Evolutionary conservation across 192 early-diverging fungal genomes (phyloP).

Genomic region (Glomus cerebriforme): DNA sequence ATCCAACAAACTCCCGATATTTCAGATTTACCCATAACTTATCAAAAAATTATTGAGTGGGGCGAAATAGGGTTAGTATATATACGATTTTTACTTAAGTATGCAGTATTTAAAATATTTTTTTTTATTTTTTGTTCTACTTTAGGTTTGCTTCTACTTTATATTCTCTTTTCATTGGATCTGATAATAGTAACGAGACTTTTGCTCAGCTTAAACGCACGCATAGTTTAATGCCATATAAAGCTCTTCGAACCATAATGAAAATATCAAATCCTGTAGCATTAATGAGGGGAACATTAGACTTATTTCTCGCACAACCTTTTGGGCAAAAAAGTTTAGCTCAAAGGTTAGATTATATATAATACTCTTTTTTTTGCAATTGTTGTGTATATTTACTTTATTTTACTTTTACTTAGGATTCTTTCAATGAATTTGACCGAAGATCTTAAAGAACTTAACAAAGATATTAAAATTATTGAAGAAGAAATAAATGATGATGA

Average conservation of each 20-base stretch:
- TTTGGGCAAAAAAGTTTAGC: conserved; percentile 56
- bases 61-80: conserved; percentile 54
- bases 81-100: neutral
- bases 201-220: conserved; percentile 56
- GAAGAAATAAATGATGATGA: conserved; percentile 34
- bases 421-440: conserved; percentile 55
- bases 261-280: conserved; percentile 58
- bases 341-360: conserved; percentile 42
- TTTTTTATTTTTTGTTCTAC: neutral
- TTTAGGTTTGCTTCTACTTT: conserved; percentile 55
- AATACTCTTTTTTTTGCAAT: neutral
- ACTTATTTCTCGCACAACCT: conserved; percentile 61
- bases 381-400: neutral
- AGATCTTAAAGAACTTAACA: conserved; percentile 50
- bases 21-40: conserved; percentile 44
- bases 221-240: conserved; percentile 55
- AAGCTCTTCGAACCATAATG: conserved; percentile 49
- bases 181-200: conserved; percentile 51
- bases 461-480: conserved; percentile 46
- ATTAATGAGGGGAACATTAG: conserved; percentile 57
- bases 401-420: conserved; percentile 38
- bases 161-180: conserved; percentile 55
- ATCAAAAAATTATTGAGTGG: conserved; percentile 54
- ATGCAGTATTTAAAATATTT: neutral
- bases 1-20: conserved; percentile 41